A percentile compares a stretch with the other conserved stretches of the same genome.
phyloP scores from a whole-genome alignment of 768 basidiomycete species.

The Psilocybe cubensis region DNA sequence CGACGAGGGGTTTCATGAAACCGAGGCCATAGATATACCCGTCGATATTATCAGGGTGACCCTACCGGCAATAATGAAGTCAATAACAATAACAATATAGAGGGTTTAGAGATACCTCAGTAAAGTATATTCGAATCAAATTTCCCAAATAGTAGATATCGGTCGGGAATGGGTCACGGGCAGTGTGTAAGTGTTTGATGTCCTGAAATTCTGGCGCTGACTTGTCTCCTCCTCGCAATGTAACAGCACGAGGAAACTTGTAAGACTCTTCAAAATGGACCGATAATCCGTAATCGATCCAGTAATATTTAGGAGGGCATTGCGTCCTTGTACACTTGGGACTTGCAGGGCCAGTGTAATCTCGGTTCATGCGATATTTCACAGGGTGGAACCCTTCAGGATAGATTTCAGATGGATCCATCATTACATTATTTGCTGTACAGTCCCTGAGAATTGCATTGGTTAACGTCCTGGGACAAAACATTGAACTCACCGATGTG shows the following conservation, averaged over 20 bases:
- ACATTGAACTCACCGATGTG: conserved; percentile 32
- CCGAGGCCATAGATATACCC: conserved; percentile 16
- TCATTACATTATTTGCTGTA: conserved; percentile 34
- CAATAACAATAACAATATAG: neutral
- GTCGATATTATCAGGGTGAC: too few relatives aligned
- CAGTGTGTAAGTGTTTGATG: neutral
- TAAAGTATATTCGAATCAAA: conserved; percentile 31
- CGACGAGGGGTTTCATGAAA: conserved; percentile 36
- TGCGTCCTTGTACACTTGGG: conserved; percentile 28
- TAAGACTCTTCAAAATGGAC: conserved; percentile 27
- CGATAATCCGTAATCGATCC: conserved; percentile 43
- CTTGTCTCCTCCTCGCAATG: conserved; percentile 44
- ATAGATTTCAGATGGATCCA: conserved; percentile 32
- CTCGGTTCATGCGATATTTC: conserved; percentile 17
- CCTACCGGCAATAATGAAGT: too few relatives aligned
- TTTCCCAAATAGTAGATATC: conserved; percentile 51
- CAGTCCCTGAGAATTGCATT: conserved; percentile 13
- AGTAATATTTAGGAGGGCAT: conserved; percentile 34
- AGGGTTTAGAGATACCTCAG: conserved; percentile 31
- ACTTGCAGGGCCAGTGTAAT: conserved; percentile 15
- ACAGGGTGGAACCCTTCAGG: conserved; percentile 29
- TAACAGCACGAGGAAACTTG: conserved; percentile 25
- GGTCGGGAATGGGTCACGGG: conserved; percentile 41
- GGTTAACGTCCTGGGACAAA: neutral
- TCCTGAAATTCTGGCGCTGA: conserved; percentile 37